Conservation (phyloP, 2,329 filamentous ascomycete species). For the Claviceps fusiformis region DNA sequence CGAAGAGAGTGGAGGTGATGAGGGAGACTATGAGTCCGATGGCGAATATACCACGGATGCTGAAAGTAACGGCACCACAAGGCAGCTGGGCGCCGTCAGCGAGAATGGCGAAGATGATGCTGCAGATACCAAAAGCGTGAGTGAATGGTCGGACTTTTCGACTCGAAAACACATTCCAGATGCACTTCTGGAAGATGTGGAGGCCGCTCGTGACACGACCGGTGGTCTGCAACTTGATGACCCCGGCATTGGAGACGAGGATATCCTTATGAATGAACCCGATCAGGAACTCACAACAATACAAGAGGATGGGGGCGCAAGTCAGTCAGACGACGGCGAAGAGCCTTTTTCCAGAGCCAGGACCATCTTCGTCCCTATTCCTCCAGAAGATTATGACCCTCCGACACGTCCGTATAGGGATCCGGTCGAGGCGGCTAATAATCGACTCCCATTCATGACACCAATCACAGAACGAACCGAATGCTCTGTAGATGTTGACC, state of each 20-base stretch:
- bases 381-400: constrained; percentile 75
- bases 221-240: background rate
- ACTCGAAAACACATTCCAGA: constrained; percentile 55
- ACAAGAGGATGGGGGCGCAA: constrained; percentile 20
- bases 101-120: constrained; percentile 34
- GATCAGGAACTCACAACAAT: constrained; percentile 21
- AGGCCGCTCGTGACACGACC: constrained; percentile 18
- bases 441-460: constrained; percentile 93
- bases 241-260: background rate
- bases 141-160: constrained; percentile 83
- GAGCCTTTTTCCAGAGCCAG: constrained; percentile 38
- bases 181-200: constrained; percentile 19
- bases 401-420: constrained; percentile 71
- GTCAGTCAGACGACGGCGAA: constrained; percentile 26
- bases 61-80: constrained; percentile 71
- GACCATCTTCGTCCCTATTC: constrained; percentile 62
- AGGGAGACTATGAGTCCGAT: constrained; percentile 54
- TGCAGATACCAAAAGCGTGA: constrained; percentile 49
- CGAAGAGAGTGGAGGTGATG: constrained; percentile 41
- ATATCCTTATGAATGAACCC: background rate
- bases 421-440: constrained; percentile 67
- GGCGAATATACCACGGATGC: constrained; percentile 71
- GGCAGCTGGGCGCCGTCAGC: constrained; percentile 38
- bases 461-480: constrained; percentile 95
- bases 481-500: constrained; percentile 60